Evolutionary conservation across 306 rosid genomes (phyloP), one percentile per base, ranked within the genome.

Genomic region (Acacia melanoxylon): DNA sequence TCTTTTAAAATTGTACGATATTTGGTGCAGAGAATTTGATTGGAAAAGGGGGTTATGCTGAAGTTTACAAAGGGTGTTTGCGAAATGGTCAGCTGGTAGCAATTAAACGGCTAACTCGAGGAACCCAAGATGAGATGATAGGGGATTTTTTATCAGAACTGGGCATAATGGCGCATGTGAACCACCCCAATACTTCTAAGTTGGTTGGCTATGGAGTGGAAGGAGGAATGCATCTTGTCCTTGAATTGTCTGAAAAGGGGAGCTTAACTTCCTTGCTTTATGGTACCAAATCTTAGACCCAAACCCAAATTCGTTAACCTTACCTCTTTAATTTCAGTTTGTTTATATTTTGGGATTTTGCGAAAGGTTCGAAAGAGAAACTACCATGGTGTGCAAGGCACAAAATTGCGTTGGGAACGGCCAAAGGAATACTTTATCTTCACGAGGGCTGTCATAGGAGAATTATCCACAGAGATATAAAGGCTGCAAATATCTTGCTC

Each of bases 21-120:
- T 48, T 85, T 88, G 87, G 78, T 89, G 81, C 85, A 96, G 99
- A 90, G 51, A 93, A 94, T 82, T 72, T 91, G 85, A 93, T 96
- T 76, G 99, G 99, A 75, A 96, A 96, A 58, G 99, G 99, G 45
- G 99, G 99, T 72, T 94, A 96, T 90, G 97, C 99, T 58, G 97
- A 92, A 78, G 97, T 96, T 49, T 96, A 89, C 92, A 91, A 80
- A 83, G 99, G 99, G 80, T 83, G 95, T 89, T 80, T 96, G 78
- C 78, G 85, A 86, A 88, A 92, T 88, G 77, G 87, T 67, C 91
- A 85, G 72, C 80, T 89, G 20, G 97, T 96, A 85, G 98, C 99
- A 80, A 83, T 96, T 76, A 96, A 96, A 71, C 61, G 88, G 78
- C 83, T 92, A 72, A 92, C 93, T 63, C 68, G 94, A 82, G 98